These are phyloP conservation scores for Russula sp. DNA, from an alignment of 768 basidiomycete species.

Conservation along the genomic window DNA sequence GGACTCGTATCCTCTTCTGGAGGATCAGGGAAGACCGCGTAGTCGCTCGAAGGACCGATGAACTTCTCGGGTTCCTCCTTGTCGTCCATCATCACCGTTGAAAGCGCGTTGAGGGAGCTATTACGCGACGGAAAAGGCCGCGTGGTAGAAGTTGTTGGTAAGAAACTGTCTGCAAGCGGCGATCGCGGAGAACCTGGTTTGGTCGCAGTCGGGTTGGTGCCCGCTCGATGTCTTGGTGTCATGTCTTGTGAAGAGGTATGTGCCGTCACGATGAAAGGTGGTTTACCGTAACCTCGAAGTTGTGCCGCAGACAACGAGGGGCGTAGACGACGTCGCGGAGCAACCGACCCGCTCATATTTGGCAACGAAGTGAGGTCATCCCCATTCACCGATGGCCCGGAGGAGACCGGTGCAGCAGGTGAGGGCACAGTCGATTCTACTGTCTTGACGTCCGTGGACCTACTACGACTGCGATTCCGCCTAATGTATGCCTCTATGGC, in stretches of 20 bases:
- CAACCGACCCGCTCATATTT: conserved; percentile 44
- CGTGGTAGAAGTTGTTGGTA: conserved; percentile 35
- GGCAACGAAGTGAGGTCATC: conserved; percentile 50
- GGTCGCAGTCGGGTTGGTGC: conserved; percentile 53
- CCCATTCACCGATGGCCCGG: conserved; percentile 46
- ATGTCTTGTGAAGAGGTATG: conserved; percentile 33
- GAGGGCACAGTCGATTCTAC: conserved; percentile 47
- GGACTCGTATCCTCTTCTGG: conserved; percentile 38
- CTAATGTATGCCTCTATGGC: conserved; percentile 83
- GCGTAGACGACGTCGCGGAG: conserved; percentile 53
- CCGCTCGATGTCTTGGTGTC: conserved; percentile 49
- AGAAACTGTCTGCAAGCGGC: conserved; percentile 23
- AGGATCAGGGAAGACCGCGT: conserved; percentile 67
- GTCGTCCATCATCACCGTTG: conserved; percentile 32
- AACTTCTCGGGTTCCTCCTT: conserved; percentile 50
- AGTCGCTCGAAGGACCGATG: conserved; percentile 63
- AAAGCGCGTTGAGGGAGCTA: conserved; percentile 34
- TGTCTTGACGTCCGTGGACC: conserved; percentile 65
- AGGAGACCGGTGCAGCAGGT: conserved; percentile 29
- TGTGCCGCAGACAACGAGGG: conserved; percentile 78
- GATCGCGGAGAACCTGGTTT: conserved; percentile 41
- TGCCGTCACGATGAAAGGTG: conserved; percentile 22
- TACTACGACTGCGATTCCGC: conserved; percentile 78
- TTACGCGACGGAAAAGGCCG: conserved; percentile 56
- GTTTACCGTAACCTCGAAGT: conserved; percentile 39